These are phyloP conservation scores for Alternaria hordeiaustralica DNA, from an alignment of 2,329 filamentous ascomycete species.

Conservation along the genomic window DNA sequence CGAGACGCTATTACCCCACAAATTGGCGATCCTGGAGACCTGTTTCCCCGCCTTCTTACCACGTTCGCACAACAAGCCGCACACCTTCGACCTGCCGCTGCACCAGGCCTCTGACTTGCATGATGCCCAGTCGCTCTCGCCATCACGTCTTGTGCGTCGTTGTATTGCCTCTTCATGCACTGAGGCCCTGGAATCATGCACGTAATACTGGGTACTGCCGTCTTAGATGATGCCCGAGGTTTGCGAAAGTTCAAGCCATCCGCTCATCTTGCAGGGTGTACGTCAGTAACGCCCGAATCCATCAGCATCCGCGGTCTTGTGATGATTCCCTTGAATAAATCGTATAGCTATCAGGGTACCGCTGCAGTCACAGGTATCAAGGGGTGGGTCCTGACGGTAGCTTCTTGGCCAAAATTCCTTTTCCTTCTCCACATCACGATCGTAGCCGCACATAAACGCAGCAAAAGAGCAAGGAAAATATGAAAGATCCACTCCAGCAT, in stretches of 20 bases:
- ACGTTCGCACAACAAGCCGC: constrained; percentile 35
- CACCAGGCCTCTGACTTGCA: constrained; percentile 42
- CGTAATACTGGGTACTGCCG: constrained; percentile 21
- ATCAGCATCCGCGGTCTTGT: constrained; percentile 1
- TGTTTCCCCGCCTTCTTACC: constrained; percentile 46
- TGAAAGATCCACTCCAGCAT: background rate
- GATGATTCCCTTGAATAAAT: background rate
- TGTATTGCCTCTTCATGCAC: constrained; percentile 26
- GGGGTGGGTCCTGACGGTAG: background rate
- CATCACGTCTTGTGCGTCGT: constrained; percentile 19
- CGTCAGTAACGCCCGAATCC: background rate
- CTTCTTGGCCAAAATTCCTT: background rate
- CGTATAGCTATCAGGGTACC: constrained; percentile 9
- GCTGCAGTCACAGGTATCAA: constrained; percentile 1
- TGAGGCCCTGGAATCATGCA: constrained; percentile 25
- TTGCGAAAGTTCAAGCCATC: constrained; percentile 18
- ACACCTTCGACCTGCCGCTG: constrained; percentile 25
- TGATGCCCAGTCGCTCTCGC: constrained; percentile 38
- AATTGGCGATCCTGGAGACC: constrained; percentile 39
- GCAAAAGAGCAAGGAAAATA: background rate
- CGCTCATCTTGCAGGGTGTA: constrained; percentile 12
- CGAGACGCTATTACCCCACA: constrained; percentile 48
- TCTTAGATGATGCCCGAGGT: constrained; percentile 23
- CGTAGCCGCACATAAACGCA: background rate
- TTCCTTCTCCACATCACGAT: background rate